Evolutionary conservation across 805 yeast species (phyloP).

Genomic region (Isabelozyma rhagii): DNA sequence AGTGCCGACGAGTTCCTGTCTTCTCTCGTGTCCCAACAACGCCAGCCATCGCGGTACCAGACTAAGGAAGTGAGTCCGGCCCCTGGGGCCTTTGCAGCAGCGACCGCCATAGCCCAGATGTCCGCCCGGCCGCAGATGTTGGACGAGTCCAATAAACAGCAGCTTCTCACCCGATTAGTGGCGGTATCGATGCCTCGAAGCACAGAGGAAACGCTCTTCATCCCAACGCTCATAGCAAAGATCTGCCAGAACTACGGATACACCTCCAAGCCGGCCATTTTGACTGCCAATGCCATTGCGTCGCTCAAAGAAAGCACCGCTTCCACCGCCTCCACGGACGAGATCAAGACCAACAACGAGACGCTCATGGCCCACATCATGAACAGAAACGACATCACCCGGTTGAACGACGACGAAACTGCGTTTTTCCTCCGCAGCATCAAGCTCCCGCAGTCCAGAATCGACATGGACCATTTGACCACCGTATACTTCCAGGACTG

Average conservation of each 20-base stretch:
- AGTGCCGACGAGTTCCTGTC: constrained; percentile 24
- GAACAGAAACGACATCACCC: constrained; percentile 23
- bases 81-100: constrained; percentile 69
- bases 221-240: constrained; percentile 67
- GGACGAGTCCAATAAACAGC: constrained; percentile 29
- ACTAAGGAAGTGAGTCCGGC: constrained; percentile 59
- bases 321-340: constrained; percentile 6
- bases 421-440: constrained; percentile 37
- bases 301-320: constrained; percentile 51
- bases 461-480: constrained; percentile 65
- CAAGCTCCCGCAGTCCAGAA: constrained; percentile 45
- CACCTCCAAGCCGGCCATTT: constrained; percentile 64
- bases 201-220: constrained; percentile 73
- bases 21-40: constrained; percentile 5
- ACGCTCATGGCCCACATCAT: constrained; percentile 18
- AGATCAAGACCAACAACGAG: constrained; percentile 3
- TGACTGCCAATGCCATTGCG: constrained; percentile 70
- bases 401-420: constrained; percentile 39
- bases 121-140: constrained; percentile 24
- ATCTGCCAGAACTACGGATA: constrained; percentile 71
- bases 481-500: constrained; percentile 73
- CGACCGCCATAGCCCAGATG: constrained; percentile 58
- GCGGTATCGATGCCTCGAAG: constrained; percentile 74
- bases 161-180: constrained; percentile 43
- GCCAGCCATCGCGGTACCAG: constrained; percentile 7